phyloP scores from a whole-genome alignment of 768 basidiomycete genomes.

The Infundibulicybe gibba region DNA sequence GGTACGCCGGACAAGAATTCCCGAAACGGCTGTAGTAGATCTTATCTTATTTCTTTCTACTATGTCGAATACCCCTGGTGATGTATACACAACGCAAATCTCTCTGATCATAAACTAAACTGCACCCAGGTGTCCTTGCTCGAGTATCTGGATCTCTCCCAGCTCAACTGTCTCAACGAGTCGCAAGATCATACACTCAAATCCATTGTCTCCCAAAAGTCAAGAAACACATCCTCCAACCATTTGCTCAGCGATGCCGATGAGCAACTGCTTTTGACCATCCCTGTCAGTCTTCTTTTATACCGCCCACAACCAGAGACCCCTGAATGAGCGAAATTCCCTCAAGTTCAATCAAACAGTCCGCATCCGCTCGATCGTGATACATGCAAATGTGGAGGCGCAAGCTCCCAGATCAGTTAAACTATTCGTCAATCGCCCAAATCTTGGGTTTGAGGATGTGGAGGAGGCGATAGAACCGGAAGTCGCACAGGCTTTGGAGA shows the following conservation, averaged over 20 bases:
- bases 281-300: constrained; percentile 44
- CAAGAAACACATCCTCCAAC: constrained; percentile 36
- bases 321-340: too few species aligned
- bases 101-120: constrained; percentile 10
- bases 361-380: constrained; percentile 54
- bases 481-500: constrained; percentile 54
- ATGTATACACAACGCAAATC: constrained; percentile 9
- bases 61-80: too few species aligned
- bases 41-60: too few species aligned
- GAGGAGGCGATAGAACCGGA: constrained; percentile 44
- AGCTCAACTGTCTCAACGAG: constrained; percentile 74
- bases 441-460: constrained; percentile 65
- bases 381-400: constrained; percentile 33
- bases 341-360: constrained; percentile 68
- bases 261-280: constrained; percentile 65
- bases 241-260: constrained; percentile 70
- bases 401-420: constrained; percentile 62
- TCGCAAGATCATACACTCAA: constrained; percentile 43
- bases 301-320: too few species aligned
- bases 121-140: constrained; percentile 46
- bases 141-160: constrained; percentile 52
- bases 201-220: constrained; percentile 41
- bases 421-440: constrained; percentile 55
- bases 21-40: too few species aligned
- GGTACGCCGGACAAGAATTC: too few species aligned